Conservation (phyloP, 345 rosid genomes). For the Populus alba region DNA sequence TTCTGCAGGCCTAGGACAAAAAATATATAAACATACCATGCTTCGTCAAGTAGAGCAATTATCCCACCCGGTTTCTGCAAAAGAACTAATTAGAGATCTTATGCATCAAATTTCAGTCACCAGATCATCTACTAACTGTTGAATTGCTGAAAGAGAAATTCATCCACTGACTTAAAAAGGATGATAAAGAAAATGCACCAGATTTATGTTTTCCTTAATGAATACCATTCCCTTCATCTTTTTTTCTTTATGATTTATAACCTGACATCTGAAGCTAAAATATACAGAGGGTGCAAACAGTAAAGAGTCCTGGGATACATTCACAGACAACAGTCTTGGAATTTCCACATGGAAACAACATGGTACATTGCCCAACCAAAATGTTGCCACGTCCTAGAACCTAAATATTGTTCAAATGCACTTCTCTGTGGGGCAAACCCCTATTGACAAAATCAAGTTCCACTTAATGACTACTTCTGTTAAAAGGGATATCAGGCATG, state of each 20-base stretch:
- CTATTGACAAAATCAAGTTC: neutral
- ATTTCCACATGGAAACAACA: no score
- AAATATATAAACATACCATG: conserved; percentile 55
- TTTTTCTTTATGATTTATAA: neutral
- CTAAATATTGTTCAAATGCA: neutral
- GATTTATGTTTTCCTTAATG: no score
- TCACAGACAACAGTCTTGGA: no score
- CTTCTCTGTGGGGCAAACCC: neutral
- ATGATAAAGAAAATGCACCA: no score
- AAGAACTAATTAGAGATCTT: conserved; percentile 27
- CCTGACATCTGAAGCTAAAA: neutral
- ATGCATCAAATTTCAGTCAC: conserved; percentile 14
- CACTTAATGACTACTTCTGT: neutral
- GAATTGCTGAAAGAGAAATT: neutral
- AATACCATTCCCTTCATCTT: neutral
- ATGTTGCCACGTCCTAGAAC: neutral
- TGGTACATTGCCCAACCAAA: neutral
- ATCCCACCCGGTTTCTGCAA: conserved; percentile 93
- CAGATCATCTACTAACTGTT: conserved; percentile 1
- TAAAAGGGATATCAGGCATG: neutral
- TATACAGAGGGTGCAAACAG: neutral
- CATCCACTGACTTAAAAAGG: no score
- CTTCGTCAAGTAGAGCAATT: conserved; percentile 85
- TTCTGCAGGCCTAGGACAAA: conserved; percentile 11
- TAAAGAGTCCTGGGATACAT: neutral